These are phyloP conservation scores for Polytolypa hystricis DNA, from an alignment of 2,329 filamentous ascomycete genomes.

Conservation along the genomic window DNA sequence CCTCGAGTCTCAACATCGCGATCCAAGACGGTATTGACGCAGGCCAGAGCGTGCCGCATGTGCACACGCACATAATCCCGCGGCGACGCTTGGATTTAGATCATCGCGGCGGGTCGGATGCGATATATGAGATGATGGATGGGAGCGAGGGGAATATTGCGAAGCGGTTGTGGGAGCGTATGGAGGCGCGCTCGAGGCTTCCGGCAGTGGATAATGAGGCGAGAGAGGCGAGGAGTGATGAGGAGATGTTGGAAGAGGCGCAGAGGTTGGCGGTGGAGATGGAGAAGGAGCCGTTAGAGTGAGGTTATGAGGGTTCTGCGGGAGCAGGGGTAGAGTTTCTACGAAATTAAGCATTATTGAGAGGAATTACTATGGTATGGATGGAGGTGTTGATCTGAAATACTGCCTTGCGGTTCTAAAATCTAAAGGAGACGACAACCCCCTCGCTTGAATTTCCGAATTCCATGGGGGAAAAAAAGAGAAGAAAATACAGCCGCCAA, in stretches of 20 bases:
- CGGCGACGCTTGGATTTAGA: constrained; percentile 50
- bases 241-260: constrained; percentile 74
- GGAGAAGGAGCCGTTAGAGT: constrained; percentile 29
- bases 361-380: too few species aligned
- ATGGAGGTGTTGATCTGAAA: too few species aligned
- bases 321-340: too few species aligned
- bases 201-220: constrained; percentile 60
- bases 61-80: constrained; percentile 88
- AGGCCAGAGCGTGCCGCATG: constrained; percentile 86
- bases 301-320: too few species aligned
- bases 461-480: too few species aligned
- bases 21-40: constrained; percentile 88
- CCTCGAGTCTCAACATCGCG: constrained; percentile 78
- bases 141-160: constrained; percentile 76
- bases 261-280: constrained; percentile 50
- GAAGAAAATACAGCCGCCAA: too few species aligned
- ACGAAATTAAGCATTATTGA: too few species aligned
- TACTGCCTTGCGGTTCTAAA: too few species aligned
- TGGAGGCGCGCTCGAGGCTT: constrained; percentile 56
- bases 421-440: too few species aligned
- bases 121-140: constrained; percentile 74
- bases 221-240: constrained; percentile 53
- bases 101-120: constrained; percentile 51
- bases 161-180: constrained; percentile 59
- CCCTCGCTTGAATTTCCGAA: too few species aligned